Evolutionary conservation across 164 flowering plant species (phyloP), one percentile per base, ranked within the genome.

Genomic region (Kalanchoe fedtschenkoi): DNA sequence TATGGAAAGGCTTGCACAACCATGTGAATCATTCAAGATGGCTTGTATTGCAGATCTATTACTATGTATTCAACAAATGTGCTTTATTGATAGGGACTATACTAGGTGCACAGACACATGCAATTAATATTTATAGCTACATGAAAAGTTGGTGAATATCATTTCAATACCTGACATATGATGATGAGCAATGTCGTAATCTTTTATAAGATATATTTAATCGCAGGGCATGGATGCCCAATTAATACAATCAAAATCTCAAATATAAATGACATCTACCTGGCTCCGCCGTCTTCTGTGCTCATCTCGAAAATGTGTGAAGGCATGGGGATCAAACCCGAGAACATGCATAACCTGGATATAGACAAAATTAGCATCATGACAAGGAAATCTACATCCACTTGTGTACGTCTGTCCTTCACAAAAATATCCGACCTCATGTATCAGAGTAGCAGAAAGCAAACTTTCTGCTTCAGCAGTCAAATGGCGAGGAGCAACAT

Each of bases 241-340:
- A 9, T 10, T 1, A 51, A 0, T 17, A 3, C 10, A 26, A 29
- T 34, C 8, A 19, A 32, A 46, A 54, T 11, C 33, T 44, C 16
- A 19, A 32, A 51, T 7, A 30, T 6, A 7, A 55, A 26, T 26
- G 37, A 29, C 15, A 34, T 32, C 62, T 78, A 95, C 99, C 92
- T 82, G 81, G 71, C 58, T 76, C 39, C 99, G 96, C 75, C 99
- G 80, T 70, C 93, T 84, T 83, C 89, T 89, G 71, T 96, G 84
- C 79, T 95, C 99, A 74, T 95, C 97, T 64, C 99, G 83, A 71
- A 95, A 95, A 75, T 95, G 99, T 47, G 97, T 82, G 72, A 95
- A 95, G 68, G 99, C 99, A 78, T 95, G 99, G 47, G 99, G 99
- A 75, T 95, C 99, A 79, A 95, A 95, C 37, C 99, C 99, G 70